Percentiles rank a stretch among this genome's conserved stretches.
These are phyloP conservation scores for Calonectria multiphialidica DNA, from an alignment of 2,329 filamentous ascomycete genomes.

Conservation along the genomic window DNA sequence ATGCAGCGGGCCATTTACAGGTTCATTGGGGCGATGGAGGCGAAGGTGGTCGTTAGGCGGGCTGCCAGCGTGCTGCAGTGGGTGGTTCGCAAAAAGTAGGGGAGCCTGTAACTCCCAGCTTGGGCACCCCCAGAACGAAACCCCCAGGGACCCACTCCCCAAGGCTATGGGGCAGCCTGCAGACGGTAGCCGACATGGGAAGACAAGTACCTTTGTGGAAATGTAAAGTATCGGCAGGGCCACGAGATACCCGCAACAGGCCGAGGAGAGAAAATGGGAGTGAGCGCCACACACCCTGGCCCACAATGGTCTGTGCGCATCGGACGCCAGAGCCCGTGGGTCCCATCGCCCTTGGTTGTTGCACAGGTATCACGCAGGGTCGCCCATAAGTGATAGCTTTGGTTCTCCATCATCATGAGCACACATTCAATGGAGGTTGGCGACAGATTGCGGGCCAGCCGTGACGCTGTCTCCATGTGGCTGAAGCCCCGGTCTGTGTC, in stretches of 20 bases:
- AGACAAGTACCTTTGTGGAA: constrained; percentile 17
- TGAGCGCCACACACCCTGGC: constrained; percentile 23
- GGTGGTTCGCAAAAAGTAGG: background rate
- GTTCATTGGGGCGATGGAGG: constrained; percentile 6
- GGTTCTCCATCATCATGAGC: background rate
- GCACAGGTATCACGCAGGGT: background rate
- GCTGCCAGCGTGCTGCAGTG: background rate
- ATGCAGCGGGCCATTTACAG: constrained; percentile 29
- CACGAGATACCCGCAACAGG: background rate
- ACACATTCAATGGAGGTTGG: constrained; percentile 17
- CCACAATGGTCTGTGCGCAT: constrained; percentile 31
- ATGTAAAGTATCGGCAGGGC: background rate
- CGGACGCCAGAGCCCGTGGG: constrained; percentile 20
- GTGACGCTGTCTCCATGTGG: constrained; percentile 25
- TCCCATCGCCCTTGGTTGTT: constrained; percentile 1
- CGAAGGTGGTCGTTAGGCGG: background rate
- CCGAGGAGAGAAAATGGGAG: background rate
- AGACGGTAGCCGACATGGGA: constrained; percentile 17
- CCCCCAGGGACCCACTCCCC: constrained; percentile 1
- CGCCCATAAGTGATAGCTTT: background rate
- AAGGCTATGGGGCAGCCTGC: constrained; percentile 14
- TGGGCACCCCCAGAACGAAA: constrained; percentile 12
- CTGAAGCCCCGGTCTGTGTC: constrained; percentile 14
- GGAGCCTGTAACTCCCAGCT: background rate
- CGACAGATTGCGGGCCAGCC: constrained; percentile 32